Percentiles rank a stretch among this genome's conserved stretches.
phyloP scores from a whole-genome alignment of 257 asterid species.

The Solanum paucissectum region DNA sequence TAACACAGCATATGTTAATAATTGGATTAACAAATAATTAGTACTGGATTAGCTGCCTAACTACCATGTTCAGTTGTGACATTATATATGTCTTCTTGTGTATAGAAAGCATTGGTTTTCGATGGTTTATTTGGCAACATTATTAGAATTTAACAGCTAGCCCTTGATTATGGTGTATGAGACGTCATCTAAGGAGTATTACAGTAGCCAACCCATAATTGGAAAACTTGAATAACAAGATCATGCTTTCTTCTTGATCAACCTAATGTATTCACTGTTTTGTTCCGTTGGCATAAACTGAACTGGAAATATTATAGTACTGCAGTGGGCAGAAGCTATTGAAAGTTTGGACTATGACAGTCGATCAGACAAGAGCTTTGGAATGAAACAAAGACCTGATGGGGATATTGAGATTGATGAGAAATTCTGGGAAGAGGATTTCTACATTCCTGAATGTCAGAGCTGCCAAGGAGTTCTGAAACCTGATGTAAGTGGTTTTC shows the following conservation, averaged over 20 bases:
- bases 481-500: conserved; percentile 67
- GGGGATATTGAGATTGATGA: conserved; percentile 97
- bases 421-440: conserved; percentile 96
- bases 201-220: background rate
- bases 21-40: background rate
- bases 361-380: conserved; percentile 82
- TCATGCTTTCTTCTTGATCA: background rate
- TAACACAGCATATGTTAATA: background rate
- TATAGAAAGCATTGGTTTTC: background rate
- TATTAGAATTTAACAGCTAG: background rate
- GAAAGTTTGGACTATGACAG: conserved; percentile 87
- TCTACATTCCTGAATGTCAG: conserved; percentile 64
- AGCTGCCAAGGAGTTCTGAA: conserved; percentile 67
- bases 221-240: background rate
- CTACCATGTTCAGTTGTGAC: background rate
- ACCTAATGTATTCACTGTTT: background rate
- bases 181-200: background rate
- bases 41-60: background rate
- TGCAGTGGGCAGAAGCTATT: conserved; percentile 98
- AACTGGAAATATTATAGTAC: background rate
- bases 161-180: background rate
- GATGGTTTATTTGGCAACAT: background rate
- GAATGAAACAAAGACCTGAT: conserved; percentile 94
- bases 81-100: background rate
- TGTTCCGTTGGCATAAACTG: background rate